Conservation (phyloP, 768 basidiomycete species). For the Russula vinacea region DNA sequence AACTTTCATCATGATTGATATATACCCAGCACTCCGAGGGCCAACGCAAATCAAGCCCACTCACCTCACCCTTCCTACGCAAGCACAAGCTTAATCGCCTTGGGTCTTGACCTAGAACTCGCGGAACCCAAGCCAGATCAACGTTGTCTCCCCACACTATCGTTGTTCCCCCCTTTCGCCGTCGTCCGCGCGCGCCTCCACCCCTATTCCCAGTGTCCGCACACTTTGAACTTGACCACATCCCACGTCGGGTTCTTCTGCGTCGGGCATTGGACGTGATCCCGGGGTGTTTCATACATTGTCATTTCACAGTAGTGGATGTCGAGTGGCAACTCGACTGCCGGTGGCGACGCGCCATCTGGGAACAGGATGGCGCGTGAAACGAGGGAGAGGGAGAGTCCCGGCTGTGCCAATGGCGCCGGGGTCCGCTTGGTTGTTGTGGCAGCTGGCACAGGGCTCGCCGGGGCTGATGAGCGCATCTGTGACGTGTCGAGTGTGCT, state of each 20-base stretch:
- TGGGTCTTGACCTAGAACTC: conserved; percentile 86
- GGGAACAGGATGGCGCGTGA: no score
- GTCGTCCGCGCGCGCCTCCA: conserved; percentile 35
- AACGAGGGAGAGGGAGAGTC: no score
- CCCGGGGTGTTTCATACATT: conserved; percentile 94
- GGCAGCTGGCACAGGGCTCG: no score
- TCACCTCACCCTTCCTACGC: conserved; percentile 28
- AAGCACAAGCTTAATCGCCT: conserved; percentile 54
- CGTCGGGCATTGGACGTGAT: conserved; percentile 83
- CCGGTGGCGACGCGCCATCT: no score
- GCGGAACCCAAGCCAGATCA: conserved; percentile 64
- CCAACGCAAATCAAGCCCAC: no score
- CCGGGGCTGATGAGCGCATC: no score
- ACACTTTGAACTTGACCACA: conserved; percentile 94
- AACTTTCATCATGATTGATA: neutral
- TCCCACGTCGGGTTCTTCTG: conserved; percentile 94
- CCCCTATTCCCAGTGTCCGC: conserved; percentile 70
- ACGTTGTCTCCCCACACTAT: conserved; percentile 30
- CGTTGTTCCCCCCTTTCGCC: conserved; percentile 30
- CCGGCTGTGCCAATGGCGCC: no score
- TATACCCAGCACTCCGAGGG: neutral
- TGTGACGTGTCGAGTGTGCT: no score
- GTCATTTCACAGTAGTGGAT: conserved; percentile 81
- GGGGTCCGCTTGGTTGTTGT: no score
- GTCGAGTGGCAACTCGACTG: conserved; percentile 86